Evolutionary conservation across 2,329 filamentous ascomycete species (phyloP).

Genomic region (Pochonia chlamydosporia): DNA sequence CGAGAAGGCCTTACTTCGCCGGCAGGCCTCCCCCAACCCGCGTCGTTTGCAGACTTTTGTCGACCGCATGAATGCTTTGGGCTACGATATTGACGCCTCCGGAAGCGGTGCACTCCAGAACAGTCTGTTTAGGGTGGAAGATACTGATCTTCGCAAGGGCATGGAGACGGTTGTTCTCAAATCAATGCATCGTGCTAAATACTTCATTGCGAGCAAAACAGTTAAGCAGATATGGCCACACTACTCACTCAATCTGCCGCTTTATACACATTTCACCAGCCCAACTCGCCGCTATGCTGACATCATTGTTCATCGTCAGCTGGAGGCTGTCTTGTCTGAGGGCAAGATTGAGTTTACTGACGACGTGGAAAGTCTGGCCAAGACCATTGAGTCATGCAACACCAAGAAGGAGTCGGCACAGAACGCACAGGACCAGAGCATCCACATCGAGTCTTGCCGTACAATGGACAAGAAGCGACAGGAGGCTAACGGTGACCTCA

Average conservation of each 20-base stretch:
- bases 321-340: slow-evolving; percentile 79
- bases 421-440: slow-evolving; percentile 95
- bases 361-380: slow-evolving; percentile 79
- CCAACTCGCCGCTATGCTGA: slow-evolving; percentile 93
- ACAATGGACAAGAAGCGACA: slow-evolving; percentile 89
- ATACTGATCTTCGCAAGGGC: slow-evolving; percentile 85
- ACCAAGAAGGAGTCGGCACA: slow-evolving; percentile 98
- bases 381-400: slow-evolving; percentile 94
- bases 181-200: slow-evolving; percentile 93
- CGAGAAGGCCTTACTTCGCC: slow-evolving; percentile 86
- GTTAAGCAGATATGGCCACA: slow-evolving; percentile 74
- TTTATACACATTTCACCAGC: slow-evolving; percentile 97
- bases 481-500: slow-evolving; percentile 82
- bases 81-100: slow-evolving; percentile 81
- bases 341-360: slow-evolving; percentile 81
- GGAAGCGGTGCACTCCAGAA: slow-evolving; percentile 91
- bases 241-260: slow-evolving; percentile 84
- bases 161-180: slow-evolving; percentile 97
- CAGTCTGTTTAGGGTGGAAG: slow-evolving; percentile 89
- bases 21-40: slow-evolving; percentile 78
- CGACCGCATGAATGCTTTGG: slow-evolving; percentile 87
- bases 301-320: slow-evolving; percentile 89
- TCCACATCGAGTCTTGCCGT: slow-evolving; percentile 96
- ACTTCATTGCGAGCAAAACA: slow-evolving; percentile 79
- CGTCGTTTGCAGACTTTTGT: slow-evolving; percentile 85